Percentiles rank a stretch among this genome's conserved stretches.
Evolutionary conservation across 78 protist genomes (phyloP).

Genomic region (Bigelowiella natans): DNA sequence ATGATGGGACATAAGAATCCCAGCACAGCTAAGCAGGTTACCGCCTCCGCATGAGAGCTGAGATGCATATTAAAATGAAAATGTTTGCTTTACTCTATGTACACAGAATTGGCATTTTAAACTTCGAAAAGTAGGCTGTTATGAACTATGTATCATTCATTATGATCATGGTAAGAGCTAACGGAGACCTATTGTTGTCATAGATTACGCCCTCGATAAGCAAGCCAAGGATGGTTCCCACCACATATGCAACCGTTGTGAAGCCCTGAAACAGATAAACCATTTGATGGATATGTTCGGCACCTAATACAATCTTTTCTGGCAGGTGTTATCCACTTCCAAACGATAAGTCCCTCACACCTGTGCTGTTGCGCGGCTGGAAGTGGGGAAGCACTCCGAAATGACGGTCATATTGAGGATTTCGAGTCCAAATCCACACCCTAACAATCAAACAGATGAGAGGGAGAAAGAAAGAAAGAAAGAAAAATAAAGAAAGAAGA

Average conservation of each 20-base stretch:
- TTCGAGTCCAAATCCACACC: not conserved
- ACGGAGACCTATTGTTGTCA: not conserved
- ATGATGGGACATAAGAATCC: not conserved
- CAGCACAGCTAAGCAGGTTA: not conserved
- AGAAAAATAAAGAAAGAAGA: too few species aligned
- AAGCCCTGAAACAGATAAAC: too few species aligned
- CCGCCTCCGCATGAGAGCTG: not conserved
- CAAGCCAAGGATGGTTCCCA: not conserved
- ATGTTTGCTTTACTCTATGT: not conserved
- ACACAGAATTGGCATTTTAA: not conserved
- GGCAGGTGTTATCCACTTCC: too few species aligned
- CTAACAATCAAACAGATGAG: not conserved
- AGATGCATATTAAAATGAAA: not conserved
- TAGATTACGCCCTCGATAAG: not conserved
- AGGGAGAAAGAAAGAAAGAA: too few species aligned
- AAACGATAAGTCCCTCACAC: too few species aligned
- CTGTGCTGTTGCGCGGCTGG: not conserved
- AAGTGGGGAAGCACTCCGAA: not conserved
- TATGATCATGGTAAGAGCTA: not conserved
- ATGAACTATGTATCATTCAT: not conserved
- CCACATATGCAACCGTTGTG: not conserved
- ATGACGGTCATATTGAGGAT: not conserved
- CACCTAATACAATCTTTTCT: too few species aligned
- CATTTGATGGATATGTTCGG: too few species aligned
- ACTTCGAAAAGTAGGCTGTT: not conserved